Conservation (phyloP, 352 stramenopile species). For the Globisporangium canariense region DNA sequence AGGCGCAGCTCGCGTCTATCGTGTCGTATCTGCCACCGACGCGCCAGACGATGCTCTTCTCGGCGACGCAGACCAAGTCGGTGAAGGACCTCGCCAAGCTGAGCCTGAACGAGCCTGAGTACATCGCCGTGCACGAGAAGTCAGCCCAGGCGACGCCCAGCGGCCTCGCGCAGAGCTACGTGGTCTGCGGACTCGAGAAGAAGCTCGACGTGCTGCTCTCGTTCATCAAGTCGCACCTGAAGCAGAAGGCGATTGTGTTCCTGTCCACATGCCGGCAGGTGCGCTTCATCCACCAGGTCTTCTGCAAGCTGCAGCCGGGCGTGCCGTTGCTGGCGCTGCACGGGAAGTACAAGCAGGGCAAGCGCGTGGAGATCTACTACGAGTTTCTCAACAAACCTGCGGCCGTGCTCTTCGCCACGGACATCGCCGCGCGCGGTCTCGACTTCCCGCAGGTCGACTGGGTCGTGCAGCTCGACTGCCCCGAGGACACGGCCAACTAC, state of each 20-base stretch:
- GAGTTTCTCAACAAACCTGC: conserved; percentile 95
- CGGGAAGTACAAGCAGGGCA: conserved; percentile 98
- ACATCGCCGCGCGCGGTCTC: conserved; percentile 96
- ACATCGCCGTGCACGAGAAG: conserved; percentile 95
- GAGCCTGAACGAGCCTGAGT: conserved; percentile 94
- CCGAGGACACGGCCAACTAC: conserved; percentile 97
- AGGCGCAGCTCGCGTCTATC: conserved; percentile 97
- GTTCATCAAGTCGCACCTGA: conserved; percentile 99
- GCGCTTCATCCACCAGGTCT: conserved; percentile 93
- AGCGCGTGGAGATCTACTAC: conserved; percentile 98
- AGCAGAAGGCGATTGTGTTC: conserved; percentile 99
- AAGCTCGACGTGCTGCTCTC: conserved; percentile 98
- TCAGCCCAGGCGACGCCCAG: conserved; percentile 89
- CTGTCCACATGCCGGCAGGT: conserved; percentile 96
- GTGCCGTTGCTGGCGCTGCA: conserved; percentile 96
- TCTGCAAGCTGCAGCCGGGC: conserved; percentile 97
- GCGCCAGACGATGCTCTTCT: conserved; percentile 97
- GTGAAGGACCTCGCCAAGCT: conserved; percentile 96
- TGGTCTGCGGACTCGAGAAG: conserved; percentile 92
- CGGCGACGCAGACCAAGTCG: conserved; percentile 96
- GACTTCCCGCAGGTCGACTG: conserved; percentile 99
- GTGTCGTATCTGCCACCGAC: conserved; percentile 92
- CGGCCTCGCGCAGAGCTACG: conserved; percentile 92
- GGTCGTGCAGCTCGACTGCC: conserved; percentile 97
- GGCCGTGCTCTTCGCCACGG: conserved; percentile 97